Conservation (phyloP, 148 eudicot genomes). For the Oxyria digyna region DNA sequence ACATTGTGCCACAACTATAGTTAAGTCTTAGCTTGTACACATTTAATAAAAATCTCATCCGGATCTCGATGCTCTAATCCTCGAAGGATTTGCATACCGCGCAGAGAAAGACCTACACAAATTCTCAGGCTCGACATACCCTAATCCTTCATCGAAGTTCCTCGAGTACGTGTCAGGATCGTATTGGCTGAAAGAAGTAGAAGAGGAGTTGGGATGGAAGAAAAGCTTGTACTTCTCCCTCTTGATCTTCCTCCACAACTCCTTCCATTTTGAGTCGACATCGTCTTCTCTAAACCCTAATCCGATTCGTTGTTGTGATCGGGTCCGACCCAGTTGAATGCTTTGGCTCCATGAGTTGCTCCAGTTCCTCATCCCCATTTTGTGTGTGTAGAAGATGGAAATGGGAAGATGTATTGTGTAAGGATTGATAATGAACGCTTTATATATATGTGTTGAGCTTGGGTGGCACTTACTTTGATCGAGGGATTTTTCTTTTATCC, state of each 20-base stretch:
- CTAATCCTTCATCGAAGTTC: slow-evolving; percentile 47
- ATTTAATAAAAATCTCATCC: neutral
- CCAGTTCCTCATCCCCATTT: slow-evolving; percentile 14
- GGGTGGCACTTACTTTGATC: neutral
- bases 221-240: slow-evolving; percentile 24
- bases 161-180: slow-evolving; percentile 43
- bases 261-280: slow-evolving; percentile 24
- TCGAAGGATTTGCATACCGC: slow-evolving; percentile 54
- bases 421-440: neutral
- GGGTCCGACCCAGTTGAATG: slow-evolving; percentile 27
- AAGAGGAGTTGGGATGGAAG: slow-evolving; percentile 9
- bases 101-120: slow-evolving; percentile 51
- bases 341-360: slow-evolving; percentile 30
- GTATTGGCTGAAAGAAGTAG: slow-evolving; percentile 13
- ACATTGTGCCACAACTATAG: neutral
- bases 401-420: neutral
- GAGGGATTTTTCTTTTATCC: neutral
- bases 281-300: slow-evolving; percentile 5
- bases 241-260: slow-evolving; percentile 34
- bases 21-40: too few relatives aligned
- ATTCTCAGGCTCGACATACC: slow-evolving; percentile 31
- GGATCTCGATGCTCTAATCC: neutral
- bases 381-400: neutral
- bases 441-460: slow-evolving; percentile 1
- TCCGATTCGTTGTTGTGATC: neutral